phyloP scores from a whole-genome alignment of 306 rosid species.

The Potentilla sterilis region DNA sequence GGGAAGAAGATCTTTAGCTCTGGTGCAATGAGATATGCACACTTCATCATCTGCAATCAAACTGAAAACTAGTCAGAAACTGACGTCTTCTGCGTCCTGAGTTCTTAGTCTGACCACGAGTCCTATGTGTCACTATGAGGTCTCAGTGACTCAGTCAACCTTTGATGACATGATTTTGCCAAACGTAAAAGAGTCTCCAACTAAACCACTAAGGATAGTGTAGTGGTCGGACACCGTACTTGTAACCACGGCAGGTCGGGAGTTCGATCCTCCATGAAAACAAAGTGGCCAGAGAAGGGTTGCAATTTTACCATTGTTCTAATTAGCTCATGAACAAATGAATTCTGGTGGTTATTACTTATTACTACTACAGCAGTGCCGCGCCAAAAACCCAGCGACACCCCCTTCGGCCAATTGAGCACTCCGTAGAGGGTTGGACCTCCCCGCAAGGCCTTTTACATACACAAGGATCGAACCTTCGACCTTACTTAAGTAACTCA shows the following conservation, averaged over 20 bases:
- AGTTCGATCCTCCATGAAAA: too few species aligned
- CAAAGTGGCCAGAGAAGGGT: too few species aligned
- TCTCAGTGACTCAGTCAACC: constrained; percentile 3
- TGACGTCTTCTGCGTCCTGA: background rate
- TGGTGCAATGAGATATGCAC: constrained; percentile 15
- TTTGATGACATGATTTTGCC: background rate
- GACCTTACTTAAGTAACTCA: too few species aligned
- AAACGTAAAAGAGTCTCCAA: background rate
- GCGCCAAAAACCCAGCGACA: too few species aligned
- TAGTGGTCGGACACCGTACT: too few species aligned
- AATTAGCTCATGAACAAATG: background rate
- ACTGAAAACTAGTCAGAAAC: constrained; percentile 14
- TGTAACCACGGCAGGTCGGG: too few species aligned
- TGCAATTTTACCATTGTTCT: background rate
- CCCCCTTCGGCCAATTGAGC: too few species aligned
- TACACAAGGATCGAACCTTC: too few species aligned
- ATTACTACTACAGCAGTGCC: too few species aligned
- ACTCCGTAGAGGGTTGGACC: too few species aligned
- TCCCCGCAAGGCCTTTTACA: too few species aligned
- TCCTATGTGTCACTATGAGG: constrained; percentile 10
- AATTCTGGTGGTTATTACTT: background rate
- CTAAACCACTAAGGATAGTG: too few species aligned
- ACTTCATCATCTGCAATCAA: constrained; percentile 1
- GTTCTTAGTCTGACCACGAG: background rate
- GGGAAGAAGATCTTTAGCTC: constrained; percentile 17